phyloP scores from a whole-genome alignment of 495 filamentous ascomycete genomes.

The Aspergillus coremiiformis region DNA sequence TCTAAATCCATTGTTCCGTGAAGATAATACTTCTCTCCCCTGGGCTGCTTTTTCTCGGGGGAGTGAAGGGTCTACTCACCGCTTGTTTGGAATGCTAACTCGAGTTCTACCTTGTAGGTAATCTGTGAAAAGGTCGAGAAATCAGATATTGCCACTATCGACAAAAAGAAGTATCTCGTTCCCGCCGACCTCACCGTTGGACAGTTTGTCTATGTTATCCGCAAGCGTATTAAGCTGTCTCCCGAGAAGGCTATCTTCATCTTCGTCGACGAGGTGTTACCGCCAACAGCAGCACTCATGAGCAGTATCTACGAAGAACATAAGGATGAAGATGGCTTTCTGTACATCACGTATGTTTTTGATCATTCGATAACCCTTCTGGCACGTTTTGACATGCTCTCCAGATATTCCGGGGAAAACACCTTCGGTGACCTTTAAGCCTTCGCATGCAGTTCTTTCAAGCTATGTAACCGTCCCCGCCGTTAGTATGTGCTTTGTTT shows the following conservation, averaged over 20 bases:
- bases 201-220: conserved; percentile 99
- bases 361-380: not conserved
- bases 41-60: not conserved
- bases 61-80: conserved; percentile 21
- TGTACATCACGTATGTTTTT: conserved; percentile 52
- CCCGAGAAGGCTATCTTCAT: conserved; percentile 99
- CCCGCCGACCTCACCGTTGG: conserved; percentile 96
- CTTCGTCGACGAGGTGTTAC: conserved; percentile 98
- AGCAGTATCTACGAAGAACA: conserved; percentile 99
- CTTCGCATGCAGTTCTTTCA: conserved; percentile 12
- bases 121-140: conserved; percentile 99
- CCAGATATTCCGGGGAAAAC: conserved; percentile 97
- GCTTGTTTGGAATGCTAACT: conserved; percentile 34
- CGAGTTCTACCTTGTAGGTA: conserved; percentile 50
- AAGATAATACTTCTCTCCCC: not conserved
- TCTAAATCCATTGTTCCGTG: not conserved
- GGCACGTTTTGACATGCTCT: conserved; percentile 26
- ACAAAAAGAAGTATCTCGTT: conserved; percentile 99
- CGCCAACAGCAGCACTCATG: conserved; percentile 96
- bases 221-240: conserved; percentile 99
- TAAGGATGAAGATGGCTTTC: conserved; percentile 61
- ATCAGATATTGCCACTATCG: conserved; percentile 97
- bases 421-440: conserved; percentile 69
- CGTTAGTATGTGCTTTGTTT: conserved; percentile 9
- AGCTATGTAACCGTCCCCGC: conserved; percentile 10